Evolutionary conservation across 768 basidiomycete genomes (phyloP), one percentile per base, ranked within the genome.

Genomic region (Boletus reticulatus): DNA sequence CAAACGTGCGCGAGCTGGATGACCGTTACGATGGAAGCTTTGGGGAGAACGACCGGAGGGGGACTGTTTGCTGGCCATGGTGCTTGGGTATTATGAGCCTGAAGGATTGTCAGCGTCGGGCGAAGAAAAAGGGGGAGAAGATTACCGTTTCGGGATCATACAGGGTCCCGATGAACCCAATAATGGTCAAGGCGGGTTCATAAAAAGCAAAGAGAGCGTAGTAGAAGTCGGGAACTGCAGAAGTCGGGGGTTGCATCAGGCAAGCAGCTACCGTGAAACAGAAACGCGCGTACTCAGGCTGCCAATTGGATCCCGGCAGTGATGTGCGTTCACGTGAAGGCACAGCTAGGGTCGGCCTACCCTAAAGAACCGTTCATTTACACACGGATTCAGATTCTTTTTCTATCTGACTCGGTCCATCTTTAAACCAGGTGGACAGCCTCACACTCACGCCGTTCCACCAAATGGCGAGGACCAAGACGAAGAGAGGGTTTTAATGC

Each of bases 381-480:
- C 6, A 14, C 1, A 9, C 29, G 27, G 27, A 29, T 29, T 29
- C 29, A 3, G 1, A 22, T 22, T 22, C 22, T 22, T 29, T 29
- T 29, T 29, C 29, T 10, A 29, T 29, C 27, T 29, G 6, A 29
- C 27, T 74, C 62, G 84, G 81, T 82, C 76, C 73, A 74, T 79
- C 79, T 78, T 41, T 68, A 78, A 88, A 84, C 87, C 87, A 87
- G 84, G 85, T 75, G 80, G 78, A 73, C 78, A 73, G 76, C 73
- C 60, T 65, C 61, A 47, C 7, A 24, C 54, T 56, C 61, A 76
- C 75, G 78, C 77, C 77, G 78, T 63, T 73, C 69, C 70, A 77
- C 86, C 77, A 84, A 89, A 92, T 91, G 88, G 88, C 84, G 78
- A 80, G 77, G 83, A 87, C 84, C 87, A 69, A 89, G 83, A 90